Evolutionary conservation across 495 filamentous ascomycete genomes (phyloP), one percentile per base, ranked within the genome.

Genomic region (Aspergillus cristatus): DNA sequence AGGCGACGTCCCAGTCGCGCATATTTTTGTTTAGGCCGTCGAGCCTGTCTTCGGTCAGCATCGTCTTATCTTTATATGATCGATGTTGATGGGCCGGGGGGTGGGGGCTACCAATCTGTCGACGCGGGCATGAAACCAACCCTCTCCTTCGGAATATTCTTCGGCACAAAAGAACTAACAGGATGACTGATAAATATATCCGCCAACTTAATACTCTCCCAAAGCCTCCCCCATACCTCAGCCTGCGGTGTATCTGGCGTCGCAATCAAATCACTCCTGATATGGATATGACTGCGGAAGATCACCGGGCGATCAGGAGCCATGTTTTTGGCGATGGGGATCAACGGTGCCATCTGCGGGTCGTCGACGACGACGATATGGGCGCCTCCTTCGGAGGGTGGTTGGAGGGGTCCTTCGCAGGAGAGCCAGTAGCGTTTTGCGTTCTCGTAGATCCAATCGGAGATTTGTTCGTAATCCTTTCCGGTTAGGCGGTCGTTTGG

Each of bases 101-200:
- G 24, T 16, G 5, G 8, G 8, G 10, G 1, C 48, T 46, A 75
- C 76, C 86, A 93, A 50, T 94, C 86, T 1, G 87, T 93, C 1
- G 84, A 80, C 11, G 87, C 86, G 7, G 84, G 86, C 65, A 90
- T 71, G 51, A 87, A 87, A 6, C 76, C 77, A 1, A 93, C 81
- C 45, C 73, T 81, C 24, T 80, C 60, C 1, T 56, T 54, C 6
- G 81, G 76, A 11, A 94, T 79, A 42, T 66, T 73, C 7, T 64
- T 48, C 0, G 87, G 87, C 24, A 94, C 84, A 43, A 94, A 93
- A 20, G 62, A 60, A 18, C 72, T 75, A 25, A 93, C 84, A 0
- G 87, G 87, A 41, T 94, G 86, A 50, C 79, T 83, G 53, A 94
- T 82, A 55, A 89, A 94, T 42, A 86, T 63, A 59, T 94, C 86